Conservation (phyloP, 2,329 filamentous ascomycete species). For the Aspergillus calidoustus region DNA sequence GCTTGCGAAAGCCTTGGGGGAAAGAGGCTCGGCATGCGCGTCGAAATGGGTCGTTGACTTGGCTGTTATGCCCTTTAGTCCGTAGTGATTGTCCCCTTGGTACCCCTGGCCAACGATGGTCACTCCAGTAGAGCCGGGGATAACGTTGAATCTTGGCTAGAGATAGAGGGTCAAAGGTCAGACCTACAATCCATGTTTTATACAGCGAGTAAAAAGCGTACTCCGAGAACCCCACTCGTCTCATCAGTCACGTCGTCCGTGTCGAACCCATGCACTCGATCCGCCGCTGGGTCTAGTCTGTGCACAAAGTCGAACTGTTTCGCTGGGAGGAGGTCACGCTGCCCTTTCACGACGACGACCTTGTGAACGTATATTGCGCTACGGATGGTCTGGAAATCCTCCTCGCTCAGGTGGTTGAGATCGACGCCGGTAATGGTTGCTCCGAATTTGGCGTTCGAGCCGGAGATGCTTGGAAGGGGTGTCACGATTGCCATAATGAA, state of each 20-base stretch:
- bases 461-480: too few species aligned
- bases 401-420: background rate
- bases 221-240: background rate
- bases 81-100: background rate
- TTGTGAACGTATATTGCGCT: background rate
- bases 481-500: too few species aligned
- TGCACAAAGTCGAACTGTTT: constrained; percentile 3
- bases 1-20: background rate
- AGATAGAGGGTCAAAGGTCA: too few species aligned
- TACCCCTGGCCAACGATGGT: background rate
- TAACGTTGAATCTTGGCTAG: background rate
- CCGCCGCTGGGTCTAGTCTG: background rate
- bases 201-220: too few species aligned
- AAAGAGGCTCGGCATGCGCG: background rate
- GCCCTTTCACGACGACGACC: background rate
- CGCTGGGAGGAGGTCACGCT: background rate
- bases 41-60: background rate
- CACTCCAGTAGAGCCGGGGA: background rate
- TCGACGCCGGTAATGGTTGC: background rate
- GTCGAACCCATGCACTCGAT: background rate
- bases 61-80: background rate
- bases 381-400: background rate
- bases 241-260: background rate
- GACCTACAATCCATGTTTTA: too few species aligned
- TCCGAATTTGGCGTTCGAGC: background rate